Percentiles rank a stretch among this genome's conserved stretches.
Evolutionary conservation across 768 basidiomycete genomes (phyloP).

Genomic region (Hortiboletus flavorubellus): DNA sequence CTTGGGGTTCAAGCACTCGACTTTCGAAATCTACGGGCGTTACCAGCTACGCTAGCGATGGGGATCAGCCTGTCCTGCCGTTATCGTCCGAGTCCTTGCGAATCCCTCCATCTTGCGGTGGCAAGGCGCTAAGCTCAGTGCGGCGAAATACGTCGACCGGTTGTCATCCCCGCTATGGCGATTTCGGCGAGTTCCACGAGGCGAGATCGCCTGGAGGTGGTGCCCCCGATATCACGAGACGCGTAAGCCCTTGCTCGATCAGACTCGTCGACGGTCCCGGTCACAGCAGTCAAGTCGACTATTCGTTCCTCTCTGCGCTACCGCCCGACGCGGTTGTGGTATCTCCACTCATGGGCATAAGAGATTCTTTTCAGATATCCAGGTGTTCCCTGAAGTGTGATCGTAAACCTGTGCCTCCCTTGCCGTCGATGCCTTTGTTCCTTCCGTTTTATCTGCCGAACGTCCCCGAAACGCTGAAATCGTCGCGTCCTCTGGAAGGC

Average conservation of each 20-base stretch:
- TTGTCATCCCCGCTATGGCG: not conserved
- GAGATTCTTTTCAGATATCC: slow-evolving; percentile 31
- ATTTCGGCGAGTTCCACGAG: slow-evolving; percentile 5
- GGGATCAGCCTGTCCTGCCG: not conserved
- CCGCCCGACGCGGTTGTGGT: slow-evolving; percentile 15
- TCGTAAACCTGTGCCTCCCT: slow-evolving; percentile 18
- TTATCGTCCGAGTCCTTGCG: not conserved
- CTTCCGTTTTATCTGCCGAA: slow-evolving; percentile 6
- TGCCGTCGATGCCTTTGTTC: slow-evolving; percentile 22
- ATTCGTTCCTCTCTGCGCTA: slow-evolving; percentile 22
- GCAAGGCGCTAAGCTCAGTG: not conserved
- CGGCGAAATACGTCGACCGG: slow-evolving; percentile 1
- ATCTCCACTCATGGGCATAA: slow-evolving; percentile 23
- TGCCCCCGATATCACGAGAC: not conserved
- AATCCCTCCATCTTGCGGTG: not conserved
- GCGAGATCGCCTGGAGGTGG: not conserved
- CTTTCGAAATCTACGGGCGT: slow-evolving; percentile 8
- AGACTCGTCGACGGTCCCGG: slow-evolving; percentile 20
- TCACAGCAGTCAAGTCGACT: slow-evolving; percentile 16
- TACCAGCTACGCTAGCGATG: slow-evolving; percentile 6
- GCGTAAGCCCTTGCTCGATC: slow-evolving; percentile 23
- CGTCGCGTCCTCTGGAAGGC: not conserved
- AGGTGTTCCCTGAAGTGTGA: slow-evolving; percentile 8
- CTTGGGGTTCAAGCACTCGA: slow-evolving; percentile 1
- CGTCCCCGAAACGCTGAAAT: not conserved